phyloP scores from a whole-genome alignment of 2,329 filamentous ascomycete species.

The Xylogone sp. region DNA sequence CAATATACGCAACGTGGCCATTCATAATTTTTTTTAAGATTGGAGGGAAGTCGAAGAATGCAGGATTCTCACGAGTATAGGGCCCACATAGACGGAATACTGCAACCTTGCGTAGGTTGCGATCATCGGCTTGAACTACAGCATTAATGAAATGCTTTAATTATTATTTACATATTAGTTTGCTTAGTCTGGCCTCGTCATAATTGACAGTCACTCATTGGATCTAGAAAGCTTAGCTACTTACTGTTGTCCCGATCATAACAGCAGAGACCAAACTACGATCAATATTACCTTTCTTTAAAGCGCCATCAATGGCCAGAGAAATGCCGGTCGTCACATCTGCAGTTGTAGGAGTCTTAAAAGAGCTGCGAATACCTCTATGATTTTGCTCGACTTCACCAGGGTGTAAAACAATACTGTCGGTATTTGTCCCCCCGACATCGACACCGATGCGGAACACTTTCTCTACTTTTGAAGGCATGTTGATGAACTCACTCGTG shows the following conservation, averaged over 20 bases:
- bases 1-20: conserved; percentile 37
- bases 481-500: background rate
- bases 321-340: background rate
- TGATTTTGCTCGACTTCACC: background rate
- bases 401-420: conserved; percentile 1
- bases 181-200: too few relatives aligned
- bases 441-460: background rate
- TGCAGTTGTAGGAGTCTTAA: background rate
- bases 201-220: background rate
- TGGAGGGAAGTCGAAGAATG: conserved; percentile 42
- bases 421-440: conserved; percentile 1
- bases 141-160: conserved; percentile 43
- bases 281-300: background rate
- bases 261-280: background rate
- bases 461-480: background rate
- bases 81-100: conserved; percentile 43
- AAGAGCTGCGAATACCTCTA: background rate
- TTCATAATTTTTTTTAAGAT: conserved; percentile 36
- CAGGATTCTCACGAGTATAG: conserved; percentile 39
- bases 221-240: background rate
- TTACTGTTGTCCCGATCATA: background rate
- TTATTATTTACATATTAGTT: background rate
- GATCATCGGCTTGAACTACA: conserved; percentile 40
- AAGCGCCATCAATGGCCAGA: background rate
- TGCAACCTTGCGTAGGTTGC: conserved; percentile 39